Evolutionary conservation across 23 red algal genomes (phyloP).

Genomic region (Agarophyton chilense): DNA sequence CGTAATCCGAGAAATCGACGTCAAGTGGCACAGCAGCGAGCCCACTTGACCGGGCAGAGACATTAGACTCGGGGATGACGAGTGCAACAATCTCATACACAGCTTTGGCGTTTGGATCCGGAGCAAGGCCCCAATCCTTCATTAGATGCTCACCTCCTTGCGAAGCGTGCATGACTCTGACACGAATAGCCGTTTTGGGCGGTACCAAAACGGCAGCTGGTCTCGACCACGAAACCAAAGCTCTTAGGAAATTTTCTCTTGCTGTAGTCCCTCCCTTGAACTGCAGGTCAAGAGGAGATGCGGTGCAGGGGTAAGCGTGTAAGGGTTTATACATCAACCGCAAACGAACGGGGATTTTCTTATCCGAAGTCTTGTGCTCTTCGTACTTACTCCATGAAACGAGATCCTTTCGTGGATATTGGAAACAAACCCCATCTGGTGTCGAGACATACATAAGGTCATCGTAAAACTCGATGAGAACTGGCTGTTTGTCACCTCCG

Average conservation of each 20-base stretch:
- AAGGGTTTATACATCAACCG: conserved; percentile 63
- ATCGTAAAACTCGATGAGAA: conserved; percentile 67
- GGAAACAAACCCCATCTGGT: conserved; percentile 65
- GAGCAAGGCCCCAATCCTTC: conserved; percentile 64
- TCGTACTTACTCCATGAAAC: conserved; percentile 67
- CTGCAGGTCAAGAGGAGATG: conserved; percentile 72
- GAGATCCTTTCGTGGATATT: conserved; percentile 67
- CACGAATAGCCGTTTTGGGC: conserved; percentile 1
- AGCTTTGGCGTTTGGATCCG: not conserved
- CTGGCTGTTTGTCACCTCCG: conserved; percentile 73
- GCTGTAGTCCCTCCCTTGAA: conserved; percentile 63
- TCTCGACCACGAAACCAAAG: conserved; percentile 54
- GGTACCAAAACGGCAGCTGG: not conserved
- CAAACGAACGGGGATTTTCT: conserved; percentile 48
- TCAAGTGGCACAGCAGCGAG: conserved; percentile 86
- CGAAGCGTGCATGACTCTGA: conserved; percentile 52
- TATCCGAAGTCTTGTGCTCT: conserved; percentile 58
- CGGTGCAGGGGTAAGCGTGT: conserved; percentile 26
- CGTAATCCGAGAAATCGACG: conserved; percentile 70
- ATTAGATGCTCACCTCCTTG: conserved; percentile 53
- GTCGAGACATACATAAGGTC: conserved; percentile 65
- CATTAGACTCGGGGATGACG: conserved; percentile 47
- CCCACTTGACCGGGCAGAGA: conserved; percentile 38
- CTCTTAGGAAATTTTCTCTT: conserved; percentile 74
- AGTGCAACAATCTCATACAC: conserved; percentile 55